Evolutionary conservation across 2,329 filamentous ascomycete genomes (phyloP).

Genomic region (Truncatella angustata): DNA sequence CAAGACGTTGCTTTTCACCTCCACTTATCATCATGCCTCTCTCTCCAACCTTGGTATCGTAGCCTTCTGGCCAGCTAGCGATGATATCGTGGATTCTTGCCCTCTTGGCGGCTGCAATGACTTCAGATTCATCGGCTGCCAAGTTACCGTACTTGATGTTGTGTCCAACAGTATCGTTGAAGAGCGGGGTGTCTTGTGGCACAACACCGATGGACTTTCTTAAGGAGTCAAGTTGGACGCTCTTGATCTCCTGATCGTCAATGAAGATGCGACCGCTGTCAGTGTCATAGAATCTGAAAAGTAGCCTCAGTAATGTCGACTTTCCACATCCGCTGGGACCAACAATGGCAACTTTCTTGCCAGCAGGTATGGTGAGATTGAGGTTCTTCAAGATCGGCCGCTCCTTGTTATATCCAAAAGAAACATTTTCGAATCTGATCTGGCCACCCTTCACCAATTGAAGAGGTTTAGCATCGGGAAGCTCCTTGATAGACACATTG

Average conservation of each 20-base stretch:
- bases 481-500: constrained; percentile 81
- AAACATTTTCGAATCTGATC: constrained; percentile 92
- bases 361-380: constrained; percentile 85
- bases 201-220: constrained; percentile 89
- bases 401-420: constrained; percentile 86
- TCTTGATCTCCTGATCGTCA: constrained; percentile 87
- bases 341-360: constrained; percentile 93
- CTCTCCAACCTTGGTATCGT: constrained; percentile 88
- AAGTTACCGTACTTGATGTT: constrained; percentile 93
- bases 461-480: constrained; percentile 70
- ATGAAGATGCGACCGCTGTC: constrained; percentile 83
- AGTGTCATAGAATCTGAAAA: constrained; percentile 94
- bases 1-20: constrained; percentile 89
- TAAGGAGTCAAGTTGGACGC: constrained; percentile 79
- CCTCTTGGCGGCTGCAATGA: constrained; percentile 74
- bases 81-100: constrained; percentile 86
- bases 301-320: constrained; percentile 82
- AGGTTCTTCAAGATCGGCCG: constrained; percentile 85
- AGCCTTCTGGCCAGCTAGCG: constrained; percentile 77
- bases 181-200: constrained; percentile 93
- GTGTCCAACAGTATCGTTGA: constrained; percentile 94
- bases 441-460: constrained; percentile 75
- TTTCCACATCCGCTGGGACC: constrained; percentile 96
- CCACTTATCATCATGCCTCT: constrained; percentile 95
- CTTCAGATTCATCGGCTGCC: constrained; percentile 68